Conservation (phyloP, 257 asterid genomes). For the Mitragyna speciosa region DNA sequence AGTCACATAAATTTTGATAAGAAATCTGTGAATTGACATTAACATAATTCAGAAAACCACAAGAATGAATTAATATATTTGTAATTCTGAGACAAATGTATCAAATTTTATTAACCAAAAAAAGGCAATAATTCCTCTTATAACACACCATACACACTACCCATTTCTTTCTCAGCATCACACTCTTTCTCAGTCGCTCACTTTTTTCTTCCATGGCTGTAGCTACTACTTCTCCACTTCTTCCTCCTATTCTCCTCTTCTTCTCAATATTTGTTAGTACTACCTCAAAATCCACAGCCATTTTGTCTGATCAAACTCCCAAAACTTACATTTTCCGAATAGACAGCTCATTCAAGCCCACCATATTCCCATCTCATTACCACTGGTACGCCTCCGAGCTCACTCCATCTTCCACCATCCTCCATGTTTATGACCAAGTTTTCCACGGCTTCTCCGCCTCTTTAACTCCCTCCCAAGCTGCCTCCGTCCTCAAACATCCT, state of each 20-base stretch:
- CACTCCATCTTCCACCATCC: slow-evolving; percentile 60
- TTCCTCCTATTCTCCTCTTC: slow-evolving; percentile 29
- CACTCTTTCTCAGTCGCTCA: slow-evolving; percentile 9
- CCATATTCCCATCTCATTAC: slow-evolving; percentile 78
- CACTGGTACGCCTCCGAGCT: slow-evolving; percentile 93
- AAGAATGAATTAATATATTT: too few relatives aligned
- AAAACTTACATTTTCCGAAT: slow-evolving; percentile 80
- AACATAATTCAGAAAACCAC: too few relatives aligned
- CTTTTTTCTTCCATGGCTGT: slow-evolving; percentile 26
- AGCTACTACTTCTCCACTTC: slow-evolving; percentile 12
- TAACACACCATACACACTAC: slow-evolving; percentile 8
- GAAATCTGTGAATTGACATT: too few relatives aligned
- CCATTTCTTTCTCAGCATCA: slow-evolving; percentile 21
- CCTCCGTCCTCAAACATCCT: slow-evolving; percentile 59
- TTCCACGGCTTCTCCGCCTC: slow-evolving; percentile 95
- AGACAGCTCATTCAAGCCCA: slow-evolving; percentile 68
- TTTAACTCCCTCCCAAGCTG: slow-evolving; percentile 59
- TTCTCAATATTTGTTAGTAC: slow-evolving; percentile 19
- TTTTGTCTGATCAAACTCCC: slow-evolving; percentile 38
- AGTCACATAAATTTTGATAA: too few relatives aligned
- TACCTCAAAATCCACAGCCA: slow-evolving; percentile 3
- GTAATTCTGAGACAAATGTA: too few relatives aligned
- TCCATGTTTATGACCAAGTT: slow-evolving; percentile 83
- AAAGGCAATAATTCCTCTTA: slow-evolving; percentile 39
- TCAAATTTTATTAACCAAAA: slow-evolving; percentile 11